Conservation (phyloP, 371 early-diverging fungal genomes). For the Mucor irregularis region DNA sequence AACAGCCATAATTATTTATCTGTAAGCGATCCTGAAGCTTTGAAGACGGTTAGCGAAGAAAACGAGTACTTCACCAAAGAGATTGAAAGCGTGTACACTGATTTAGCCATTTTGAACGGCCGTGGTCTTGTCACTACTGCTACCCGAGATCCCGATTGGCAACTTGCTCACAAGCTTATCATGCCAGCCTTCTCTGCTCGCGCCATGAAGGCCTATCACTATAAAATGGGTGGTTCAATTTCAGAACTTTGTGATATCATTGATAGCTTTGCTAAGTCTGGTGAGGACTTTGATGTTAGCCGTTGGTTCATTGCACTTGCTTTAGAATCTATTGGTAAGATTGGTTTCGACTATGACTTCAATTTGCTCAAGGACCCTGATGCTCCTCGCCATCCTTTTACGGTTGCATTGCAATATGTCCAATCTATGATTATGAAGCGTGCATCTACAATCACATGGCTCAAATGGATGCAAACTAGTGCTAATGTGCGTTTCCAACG, state of each 20-base stretch:
- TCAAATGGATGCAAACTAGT: conserved; percentile 26
- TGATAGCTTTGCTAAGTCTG: conserved; percentile 12
- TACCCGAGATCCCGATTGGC: conserved; percentile 45
- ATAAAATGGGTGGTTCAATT: conserved; percentile 21
- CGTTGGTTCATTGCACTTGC: conserved; percentile 44
- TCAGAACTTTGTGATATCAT: conserved; percentile 18
- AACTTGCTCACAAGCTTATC: conserved; percentile 48
- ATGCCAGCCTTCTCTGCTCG: conserved; percentile 49
- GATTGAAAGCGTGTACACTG: conserved; percentile 27
- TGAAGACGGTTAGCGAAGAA: conserved; percentile 17
- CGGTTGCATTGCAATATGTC: conserved; percentile 38
- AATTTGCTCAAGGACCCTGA: conserved; percentile 31
- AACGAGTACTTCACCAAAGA: conserved; percentile 31
- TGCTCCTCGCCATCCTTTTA: conserved; percentile 33
- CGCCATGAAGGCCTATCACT: conserved; percentile 39
- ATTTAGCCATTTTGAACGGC: conserved; percentile 31
- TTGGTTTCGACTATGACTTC: conserved; percentile 48
- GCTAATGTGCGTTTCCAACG: conserved; percentile 21
- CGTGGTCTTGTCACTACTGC: conserved; percentile 46
- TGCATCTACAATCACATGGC: conserved; percentile 18
- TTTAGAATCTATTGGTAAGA: conserved; percentile 32
- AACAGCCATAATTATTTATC: too few relatives aligned
- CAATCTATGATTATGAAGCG: conserved; percentile 21
- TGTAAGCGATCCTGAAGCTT: background rate
- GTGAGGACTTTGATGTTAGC: conserved; percentile 21